Percentiles rank a stretch among this genome's conserved stretches.
phyloP scores from a whole-genome alignment of 164 flowering plant species.

The Akebia trifoliata region DNA sequence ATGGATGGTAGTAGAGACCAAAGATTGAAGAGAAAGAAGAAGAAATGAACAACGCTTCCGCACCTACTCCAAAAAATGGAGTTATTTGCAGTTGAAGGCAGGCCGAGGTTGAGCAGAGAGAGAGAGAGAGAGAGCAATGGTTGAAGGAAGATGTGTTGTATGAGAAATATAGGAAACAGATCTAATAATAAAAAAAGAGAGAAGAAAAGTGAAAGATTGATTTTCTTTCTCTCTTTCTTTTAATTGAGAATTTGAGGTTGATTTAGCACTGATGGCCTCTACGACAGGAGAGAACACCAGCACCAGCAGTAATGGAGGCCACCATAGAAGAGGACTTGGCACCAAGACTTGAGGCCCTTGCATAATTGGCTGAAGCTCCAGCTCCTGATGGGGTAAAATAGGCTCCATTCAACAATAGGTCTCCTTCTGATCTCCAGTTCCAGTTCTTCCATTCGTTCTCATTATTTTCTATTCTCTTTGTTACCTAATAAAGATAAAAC shows the following conservation, averaged over 20 bases:
- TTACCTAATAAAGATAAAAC: slow-evolving; percentile 45
- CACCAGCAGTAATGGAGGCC: slow-evolving; percentile 62
- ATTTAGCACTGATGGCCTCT: slow-evolving; percentile 50
- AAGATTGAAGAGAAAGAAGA: neutral
- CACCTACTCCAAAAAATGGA: slow-evolving; percentile 38
- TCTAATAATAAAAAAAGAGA: slow-evolving; percentile 4
- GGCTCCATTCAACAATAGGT: slow-evolving; percentile 81
- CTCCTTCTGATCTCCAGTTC: slow-evolving; percentile 99
- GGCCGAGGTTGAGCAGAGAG: slow-evolving; percentile 73
- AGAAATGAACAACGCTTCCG: slow-evolving; percentile 51
- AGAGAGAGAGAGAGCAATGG: slow-evolving; percentile 6
- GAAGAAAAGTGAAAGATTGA: slow-evolving; percentile 4
- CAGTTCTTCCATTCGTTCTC: slow-evolving; percentile 55
- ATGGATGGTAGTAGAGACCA: too few species aligned
- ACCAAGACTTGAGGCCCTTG: slow-evolving; percentile 89
- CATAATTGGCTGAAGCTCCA: slow-evolving; percentile 80
- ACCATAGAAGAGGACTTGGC: slow-evolving; percentile 94
- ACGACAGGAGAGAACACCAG: slow-evolving; percentile 82
- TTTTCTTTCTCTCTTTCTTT: neutral
- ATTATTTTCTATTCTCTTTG: slow-evolving; percentile 76
- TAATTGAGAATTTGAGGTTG: neutral
- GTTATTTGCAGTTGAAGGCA: slow-evolving; percentile 42
- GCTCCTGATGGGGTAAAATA: slow-evolving; percentile 92
- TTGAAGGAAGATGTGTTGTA: too few species aligned
- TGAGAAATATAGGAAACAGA: neutral